Base-by-base conservation (phyloP, 1,284 basidiomycete genomes). In the Ustilago tritici region DNA sequence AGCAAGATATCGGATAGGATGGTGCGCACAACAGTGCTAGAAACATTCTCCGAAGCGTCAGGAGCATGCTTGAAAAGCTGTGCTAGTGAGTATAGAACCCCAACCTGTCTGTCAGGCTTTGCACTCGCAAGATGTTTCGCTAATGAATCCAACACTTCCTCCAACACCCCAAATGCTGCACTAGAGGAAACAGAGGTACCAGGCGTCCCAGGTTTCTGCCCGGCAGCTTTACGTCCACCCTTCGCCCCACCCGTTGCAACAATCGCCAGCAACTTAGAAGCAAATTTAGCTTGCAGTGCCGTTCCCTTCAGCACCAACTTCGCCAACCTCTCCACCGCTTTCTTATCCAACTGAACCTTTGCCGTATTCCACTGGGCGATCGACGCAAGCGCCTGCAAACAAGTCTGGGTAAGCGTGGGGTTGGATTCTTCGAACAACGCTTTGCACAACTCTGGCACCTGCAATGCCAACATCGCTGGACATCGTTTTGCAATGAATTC, bases 251-350 rank as follows among this genome's bases (percentile, higher is more conserved):
- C 74, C 6, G 69, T 76, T 5, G 68, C 56, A 17, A 85, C 82
- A 17, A 84, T 77, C 0, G 92, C 90, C 10, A 98, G 82, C 55
- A 95, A 88, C 31, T 94, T 91, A 1, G 93, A 91, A 0, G 95
- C 93, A 86, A 93, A 95, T 86, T 98, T 98, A 23, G 95, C 93
- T 81, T 93, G 91, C 19, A 90, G 88, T 19, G 88, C 88, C 38
- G 92, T 90, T 1, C 90, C 89, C 11, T 90, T 89, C 38, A 91
- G 85, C 0, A 90, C 92, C 76, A 91, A 90, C 35, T 90, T 88
- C 61, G 88, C 87, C 9, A 93, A 88, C 15, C 91, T 89, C 41
- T 95, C 93, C 10, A 91, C 86, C 0, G 91, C 75, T 61, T 82
- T 82, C 49, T 84, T 87, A 70, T 67, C 63, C 46, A 65, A 52